Percentiles rank a stretch among this genome's conserved stretches.
Conservation (phyloP, 148 eudicot genomes). For the Cornus kousa region DNA sequence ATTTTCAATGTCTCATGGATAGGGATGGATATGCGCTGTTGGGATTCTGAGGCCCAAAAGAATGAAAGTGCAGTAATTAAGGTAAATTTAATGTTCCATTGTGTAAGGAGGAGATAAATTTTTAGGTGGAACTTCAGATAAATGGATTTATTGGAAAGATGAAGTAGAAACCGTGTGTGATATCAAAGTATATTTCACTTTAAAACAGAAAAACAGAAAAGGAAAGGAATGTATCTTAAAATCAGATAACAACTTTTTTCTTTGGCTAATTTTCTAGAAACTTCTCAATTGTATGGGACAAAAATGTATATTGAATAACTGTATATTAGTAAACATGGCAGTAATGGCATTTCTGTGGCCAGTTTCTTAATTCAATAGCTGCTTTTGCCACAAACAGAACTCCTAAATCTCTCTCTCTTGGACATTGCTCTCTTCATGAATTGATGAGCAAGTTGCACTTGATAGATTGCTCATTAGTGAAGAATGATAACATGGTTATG, state of each 20-base stretch:
- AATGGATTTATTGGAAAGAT: background rate
- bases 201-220: background rate
- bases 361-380: background rate
- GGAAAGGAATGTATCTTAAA: background rate
- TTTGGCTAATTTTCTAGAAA: background rate
- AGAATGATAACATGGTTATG: background rate
- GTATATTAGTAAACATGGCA: background rate
- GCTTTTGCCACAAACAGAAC: background rate
- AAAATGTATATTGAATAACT: no score
- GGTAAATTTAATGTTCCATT: constrained; percentile 35
- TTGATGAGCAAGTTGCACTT: background rate
- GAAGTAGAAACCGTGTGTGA: background rate
- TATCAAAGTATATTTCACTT: background rate
- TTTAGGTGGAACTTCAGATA: background rate
- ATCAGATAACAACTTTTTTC: background rate
- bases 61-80: constrained; percentile 83
- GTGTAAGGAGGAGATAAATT: background rate
- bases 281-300: background rate
- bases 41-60: constrained; percentile 51
- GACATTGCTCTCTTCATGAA: background rate
- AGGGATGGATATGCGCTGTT: constrained; percentile 71
- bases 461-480: background rate
- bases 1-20: constrained; percentile 1
- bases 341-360: background rate
- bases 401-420: background rate